Percentiles rank a stretch among this genome's conserved stretches.
These are phyloP conservation scores for Crataegus laevigata DNA, from an alignment of 306 rosid species.

Conservation along the genomic window DNA sequence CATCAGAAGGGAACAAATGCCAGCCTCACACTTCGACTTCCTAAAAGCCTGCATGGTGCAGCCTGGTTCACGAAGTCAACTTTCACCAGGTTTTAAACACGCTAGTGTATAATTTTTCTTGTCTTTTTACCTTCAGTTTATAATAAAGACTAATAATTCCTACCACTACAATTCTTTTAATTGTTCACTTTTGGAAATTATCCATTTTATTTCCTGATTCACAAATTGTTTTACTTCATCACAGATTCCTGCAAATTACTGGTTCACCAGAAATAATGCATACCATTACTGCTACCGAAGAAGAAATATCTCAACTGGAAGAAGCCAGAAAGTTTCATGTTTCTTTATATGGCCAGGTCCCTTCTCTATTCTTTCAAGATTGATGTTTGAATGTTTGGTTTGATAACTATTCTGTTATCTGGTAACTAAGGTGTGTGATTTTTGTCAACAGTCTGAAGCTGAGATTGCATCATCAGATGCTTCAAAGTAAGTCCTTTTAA, in stretches of 20 bases:
- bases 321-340: conserved; percentile 74
- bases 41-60: conserved; percentile 41
- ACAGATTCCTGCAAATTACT: conserved; percentile 65
- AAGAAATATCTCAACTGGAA: conserved; percentile 85
- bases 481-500: conserved; percentile 70
- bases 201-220: conserved; percentile 9
- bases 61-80: conserved; percentile 84
- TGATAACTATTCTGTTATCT: conserved; percentile 10
- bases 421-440: conserved; percentile 24
- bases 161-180: neutral
- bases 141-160: neutral
- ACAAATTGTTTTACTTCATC: conserved; percentile 15
- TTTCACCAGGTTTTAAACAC: conserved; percentile 56
- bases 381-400: conserved; percentile 8
- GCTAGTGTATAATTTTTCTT: conserved; percentile 1
- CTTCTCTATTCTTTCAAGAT: conserved; percentile 11
- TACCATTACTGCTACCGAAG: conserved; percentile 34
- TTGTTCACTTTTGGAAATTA: neutral
- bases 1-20: conserved; percentile 51
- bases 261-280: conserved; percentile 50
- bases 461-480: conserved; percentile 49
- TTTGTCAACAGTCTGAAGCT: conserved; percentile 51
- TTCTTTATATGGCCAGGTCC: conserved; percentile 79
- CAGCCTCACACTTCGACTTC: conserved; percentile 47
- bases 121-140: conserved; percentile 5